These are phyloP conservation scores for Colletotrichum horii DNA, from an alignment of 2,329 filamentous ascomycete genomes.

Conservation along the genomic window DNA sequence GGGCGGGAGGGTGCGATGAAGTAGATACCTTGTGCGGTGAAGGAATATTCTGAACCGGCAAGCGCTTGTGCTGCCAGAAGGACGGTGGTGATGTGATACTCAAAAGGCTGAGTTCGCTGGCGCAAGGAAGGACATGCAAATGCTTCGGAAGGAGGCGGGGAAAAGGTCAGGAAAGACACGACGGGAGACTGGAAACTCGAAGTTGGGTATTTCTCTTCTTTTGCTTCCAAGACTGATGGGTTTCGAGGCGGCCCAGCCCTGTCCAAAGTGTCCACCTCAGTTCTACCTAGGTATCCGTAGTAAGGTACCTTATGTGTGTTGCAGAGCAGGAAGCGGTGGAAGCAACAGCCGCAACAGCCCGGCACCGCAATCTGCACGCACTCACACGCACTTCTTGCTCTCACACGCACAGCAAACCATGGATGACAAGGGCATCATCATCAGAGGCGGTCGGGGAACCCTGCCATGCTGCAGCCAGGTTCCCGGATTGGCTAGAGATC, in stretches of 20 bases:
- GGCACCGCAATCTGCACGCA: background rate
- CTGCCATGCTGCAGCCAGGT: background rate
- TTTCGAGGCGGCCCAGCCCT: background rate
- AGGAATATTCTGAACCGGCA: too few species aligned
- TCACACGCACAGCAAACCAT: background rate
- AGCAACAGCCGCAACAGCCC: background rate
- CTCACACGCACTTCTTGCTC: background rate
- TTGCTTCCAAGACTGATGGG: background rate
- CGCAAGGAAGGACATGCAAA: background rate
- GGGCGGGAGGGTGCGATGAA: background rate
- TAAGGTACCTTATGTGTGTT: background rate
- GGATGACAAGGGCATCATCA: background rate
- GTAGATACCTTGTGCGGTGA: background rate
- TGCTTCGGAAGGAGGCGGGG: background rate
- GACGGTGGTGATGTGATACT: too few species aligned
- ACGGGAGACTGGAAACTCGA: background rate
- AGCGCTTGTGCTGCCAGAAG: too few species aligned
- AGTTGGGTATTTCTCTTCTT: background rate
- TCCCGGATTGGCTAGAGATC: background rate
- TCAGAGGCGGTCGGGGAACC: slow-evolving; percentile 3
- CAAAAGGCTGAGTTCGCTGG: background rate
- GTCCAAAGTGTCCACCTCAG: background rate
- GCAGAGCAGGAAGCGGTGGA: slow-evolving; percentile 7
- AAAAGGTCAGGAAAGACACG: background rate
- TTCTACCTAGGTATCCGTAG: background rate